Evolutionary conservation across 108 stramenopile genomes (phyloP).

Genomic region (Thalassiosira profunda): DNA sequence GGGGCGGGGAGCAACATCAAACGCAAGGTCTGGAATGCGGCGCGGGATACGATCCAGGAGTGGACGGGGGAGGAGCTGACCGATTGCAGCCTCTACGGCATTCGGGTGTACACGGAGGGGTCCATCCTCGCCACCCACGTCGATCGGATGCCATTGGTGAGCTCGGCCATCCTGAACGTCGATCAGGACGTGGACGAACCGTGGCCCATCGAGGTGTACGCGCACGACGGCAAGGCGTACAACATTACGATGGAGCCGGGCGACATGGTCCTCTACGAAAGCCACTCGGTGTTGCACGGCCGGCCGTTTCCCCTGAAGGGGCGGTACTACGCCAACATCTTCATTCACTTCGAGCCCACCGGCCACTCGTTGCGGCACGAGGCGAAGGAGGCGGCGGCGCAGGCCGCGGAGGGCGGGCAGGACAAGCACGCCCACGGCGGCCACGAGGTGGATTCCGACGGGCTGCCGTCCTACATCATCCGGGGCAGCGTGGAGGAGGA

Average conservation of each 20-base stretch:
- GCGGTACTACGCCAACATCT: conserved; percentile 86
- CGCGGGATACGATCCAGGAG: conserved; percentile 71
- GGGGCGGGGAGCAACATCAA: conserved; percentile 75
- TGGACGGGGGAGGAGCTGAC: conserved; percentile 91
- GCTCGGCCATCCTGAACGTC: conserved; percentile 90
- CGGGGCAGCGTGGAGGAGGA: conserved; percentile 68
- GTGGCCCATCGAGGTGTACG: conserved; percentile 94
- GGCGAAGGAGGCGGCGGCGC: conserved; percentile 48
- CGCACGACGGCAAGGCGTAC: conserved; percentile 88
- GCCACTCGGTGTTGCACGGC: conserved; percentile 91
- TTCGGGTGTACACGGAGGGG: conserved; percentile 89
- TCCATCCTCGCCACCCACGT: conserved; percentile 90
- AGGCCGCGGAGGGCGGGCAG: conserved; percentile 61
- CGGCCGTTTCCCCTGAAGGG: conserved; percentile 93
- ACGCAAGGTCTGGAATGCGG: conserved; percentile 73
- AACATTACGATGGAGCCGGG: conserved; percentile 95
- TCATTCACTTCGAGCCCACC: conserved; percentile 88
- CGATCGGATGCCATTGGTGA: conserved; percentile 90
- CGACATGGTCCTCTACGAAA: conserved; percentile 93
- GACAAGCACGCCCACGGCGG: conserved; percentile 61
- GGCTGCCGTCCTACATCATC: conserved; percentile 75
- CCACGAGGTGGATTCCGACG: conserved; percentile 65
- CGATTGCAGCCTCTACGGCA: conserved; percentile 88
- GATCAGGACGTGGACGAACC: conserved; percentile 94
- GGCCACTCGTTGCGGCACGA: conserved; percentile 82